Evolutionary conservation across 768 basidiomycete species (phyloP).

Genomic region (Xerocomellus intermedius): DNA sequence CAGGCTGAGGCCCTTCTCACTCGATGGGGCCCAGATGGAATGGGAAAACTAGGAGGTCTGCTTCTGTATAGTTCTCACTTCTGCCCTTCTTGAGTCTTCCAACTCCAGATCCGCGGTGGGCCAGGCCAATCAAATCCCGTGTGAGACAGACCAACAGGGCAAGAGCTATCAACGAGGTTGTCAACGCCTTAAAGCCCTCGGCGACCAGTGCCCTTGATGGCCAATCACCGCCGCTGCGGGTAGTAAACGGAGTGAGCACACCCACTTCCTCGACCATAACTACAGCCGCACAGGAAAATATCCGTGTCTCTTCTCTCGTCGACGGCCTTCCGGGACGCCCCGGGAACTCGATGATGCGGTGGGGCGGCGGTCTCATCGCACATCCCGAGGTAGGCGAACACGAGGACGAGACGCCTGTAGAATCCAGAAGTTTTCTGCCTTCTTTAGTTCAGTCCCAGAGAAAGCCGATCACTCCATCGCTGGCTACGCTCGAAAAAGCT

Average conservation of each 20-base stretch:
- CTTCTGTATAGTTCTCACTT: conserved; percentile 11
- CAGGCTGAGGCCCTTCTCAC: conserved; percentile 84
- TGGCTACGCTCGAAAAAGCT: conserved; percentile 90
- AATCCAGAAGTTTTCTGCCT: conserved; percentile 27
- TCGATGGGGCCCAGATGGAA: conserved; percentile 85
- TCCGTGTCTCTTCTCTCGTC: conserved; percentile 41
- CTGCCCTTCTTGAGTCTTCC: conserved; percentile 24
- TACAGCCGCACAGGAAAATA: conserved; percentile 72
- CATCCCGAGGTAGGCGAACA: conserved; percentile 68
- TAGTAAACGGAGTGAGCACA: conserved; percentile 76
- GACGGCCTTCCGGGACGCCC: conserved; percentile 54
- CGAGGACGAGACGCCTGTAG: conserved; percentile 41
- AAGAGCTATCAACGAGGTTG: conserved; percentile 73
- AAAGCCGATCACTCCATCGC: conserved; percentile 75
- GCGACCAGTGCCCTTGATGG: conserved; percentile 41
- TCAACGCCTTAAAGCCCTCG: conserved; percentile 64
- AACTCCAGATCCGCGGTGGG: conserved; percentile 80
- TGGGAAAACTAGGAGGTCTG: conserved; percentile 86
- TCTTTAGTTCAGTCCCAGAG: conserved; percentile 39
- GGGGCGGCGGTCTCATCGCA: conserved; percentile 56
- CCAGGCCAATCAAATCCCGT: conserved; percentile 79
- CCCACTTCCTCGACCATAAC: conserved; percentile 70
- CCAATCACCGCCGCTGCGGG: conserved; percentile 58
- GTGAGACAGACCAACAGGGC: conserved; percentile 67
- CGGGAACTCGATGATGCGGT: conserved; percentile 59